A percentile compares a stretch with the other conserved stretches of the same genome.
Conservation (phyloP, 192 early-diverging fungal genomes). For the Coemansia sp. region DNA sequence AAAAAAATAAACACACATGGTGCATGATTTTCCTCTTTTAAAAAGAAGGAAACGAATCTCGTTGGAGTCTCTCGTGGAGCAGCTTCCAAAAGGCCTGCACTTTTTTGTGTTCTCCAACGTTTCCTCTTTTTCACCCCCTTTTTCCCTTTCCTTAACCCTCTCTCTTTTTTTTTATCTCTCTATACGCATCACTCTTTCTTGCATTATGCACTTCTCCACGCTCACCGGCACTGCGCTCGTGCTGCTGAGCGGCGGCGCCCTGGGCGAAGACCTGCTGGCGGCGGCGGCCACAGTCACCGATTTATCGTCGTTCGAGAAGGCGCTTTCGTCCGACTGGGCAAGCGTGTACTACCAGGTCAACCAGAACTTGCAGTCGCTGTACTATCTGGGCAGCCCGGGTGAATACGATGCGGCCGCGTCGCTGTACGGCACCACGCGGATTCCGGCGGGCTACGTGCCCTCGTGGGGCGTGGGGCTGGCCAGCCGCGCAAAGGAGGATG, state of each 20-base stretch:
- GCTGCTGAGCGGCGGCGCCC: not conserved
- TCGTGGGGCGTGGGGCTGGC: constrained; percentile 21
- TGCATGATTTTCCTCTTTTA: no score
- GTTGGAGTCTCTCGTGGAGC: no score
- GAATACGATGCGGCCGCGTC: constrained; percentile 19
- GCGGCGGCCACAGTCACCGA: constrained; percentile 22
- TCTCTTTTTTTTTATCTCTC: not conserved
- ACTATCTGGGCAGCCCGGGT: not conserved
- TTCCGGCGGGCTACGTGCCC: constrained; percentile 16
- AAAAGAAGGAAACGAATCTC: no score
- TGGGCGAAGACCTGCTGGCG: constrained; percentile 10
- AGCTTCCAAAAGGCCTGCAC: no score
- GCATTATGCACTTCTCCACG: not conserved
- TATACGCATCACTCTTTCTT: not conserved
- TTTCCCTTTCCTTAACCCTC: not conserved
- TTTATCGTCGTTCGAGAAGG: constrained; percentile 9
- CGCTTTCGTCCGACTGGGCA: constrained; percentile 18
- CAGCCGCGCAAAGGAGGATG: constrained; percentile 5
- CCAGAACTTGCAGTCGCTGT: constrained; percentile 12
- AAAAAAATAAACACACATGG: no score
- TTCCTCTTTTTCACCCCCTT: not conserved
- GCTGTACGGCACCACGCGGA: constrained; percentile 34
- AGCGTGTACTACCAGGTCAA: constrained; percentile 37
- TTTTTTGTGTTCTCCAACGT: no score
- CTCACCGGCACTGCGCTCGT: not conserved